Base-by-base conservation (phyloP, 345 rosid species). In the Zanthoxylum bungeanum region DNA sequence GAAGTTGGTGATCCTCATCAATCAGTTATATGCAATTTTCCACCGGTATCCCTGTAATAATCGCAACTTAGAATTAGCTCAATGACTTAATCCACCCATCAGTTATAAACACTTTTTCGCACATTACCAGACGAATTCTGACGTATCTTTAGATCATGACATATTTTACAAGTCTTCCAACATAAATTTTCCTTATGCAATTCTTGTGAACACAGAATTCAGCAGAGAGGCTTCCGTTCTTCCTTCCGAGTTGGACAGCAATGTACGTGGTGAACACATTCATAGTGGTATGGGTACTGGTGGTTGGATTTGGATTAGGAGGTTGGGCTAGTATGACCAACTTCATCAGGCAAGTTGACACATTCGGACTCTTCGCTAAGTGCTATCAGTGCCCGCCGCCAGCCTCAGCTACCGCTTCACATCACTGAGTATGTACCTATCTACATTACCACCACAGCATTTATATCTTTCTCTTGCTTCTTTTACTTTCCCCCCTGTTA, bases 281-380 rank as follows among this genome's bases (percentile, higher is more conserved):
- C 9, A 75, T 85, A 28, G 90, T 88, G 57, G 76, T 84, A 33
- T 90, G 96, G 97, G 84, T 87, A 9, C 40, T 90, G 3, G 83
- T 87, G 33, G 83, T 92, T 33, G 98, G 98, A 3, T 92, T 92
- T 33, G 93, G 93, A 44, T 76, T 90, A 60, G 98, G 94, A 33
- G 98, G 96, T n/a, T 92, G 98, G 98, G 98, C 94, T 7, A 92
- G 98, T 74, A 60, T 92, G 85, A 66, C 84, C 70, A 88, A 92
- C 64, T 92, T 92, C 82, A 80, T 92, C 75, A 83, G 47, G 60
- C 95, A 92, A 53, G 91, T 92, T 14, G 87, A 89, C 75, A 88
- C 90, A n/a, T 92, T 92, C 21, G 95, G 95, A 0, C 95, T 92
- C 34, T 89, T 89, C 60, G 93, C 93, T n/a, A 89, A 89, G 81